Conservation (phyloP, 73 alveolate species). For the Paramecium bursaria region DNA sequence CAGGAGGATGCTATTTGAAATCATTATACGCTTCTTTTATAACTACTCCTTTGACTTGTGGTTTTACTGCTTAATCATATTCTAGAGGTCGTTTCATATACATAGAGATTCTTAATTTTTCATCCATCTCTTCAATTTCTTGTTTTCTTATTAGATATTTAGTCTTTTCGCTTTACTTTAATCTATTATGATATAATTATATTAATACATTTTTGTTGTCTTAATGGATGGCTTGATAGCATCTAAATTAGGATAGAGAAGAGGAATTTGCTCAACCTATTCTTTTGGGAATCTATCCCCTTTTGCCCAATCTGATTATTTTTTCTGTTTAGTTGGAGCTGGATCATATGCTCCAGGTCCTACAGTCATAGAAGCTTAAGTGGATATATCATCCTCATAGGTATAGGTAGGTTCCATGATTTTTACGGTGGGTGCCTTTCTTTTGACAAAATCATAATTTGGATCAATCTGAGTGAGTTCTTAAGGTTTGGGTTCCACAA, state of each 20-base stretch:
- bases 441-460: slow-evolving; percentile 58
- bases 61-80: slow-evolving; percentile 16
- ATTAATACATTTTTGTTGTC: neutral
- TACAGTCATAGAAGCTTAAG: slow-evolving; percentile 41
- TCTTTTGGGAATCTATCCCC: slow-evolving; percentile 13
- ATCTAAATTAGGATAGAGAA: slow-evolving; percentile 30
- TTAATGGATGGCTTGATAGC: neutral
- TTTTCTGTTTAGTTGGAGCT: slow-evolving; percentile 5
- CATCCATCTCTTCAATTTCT: slow-evolving; percentile 41
- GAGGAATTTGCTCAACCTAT: neutral
- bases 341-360: slow-evolving; percentile 46
- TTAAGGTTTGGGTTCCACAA: slow-evolving; percentile 1
- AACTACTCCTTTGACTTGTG: slow-evolving; percentile 22
- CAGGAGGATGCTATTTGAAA: slow-evolving; percentile 58
- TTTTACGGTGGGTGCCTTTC: slow-evolving; percentile 40
- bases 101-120: neutral
- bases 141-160: neutral
- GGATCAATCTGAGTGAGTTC: slow-evolving; percentile 46
- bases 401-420: slow-evolving; percentile 33
- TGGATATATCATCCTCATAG: slow-evolving; percentile 44
- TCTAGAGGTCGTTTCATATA: slow-evolving; percentile 53
- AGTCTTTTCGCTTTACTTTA: slow-evolving; percentile 6
- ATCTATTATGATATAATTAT: too few relatives aligned
- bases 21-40: slow-evolving; percentile 58
- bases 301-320: slow-evolving; percentile 5